phyloP scores from a whole-genome alignment of 108 stramenopile species.

The Skeletonema costatum region DNA sequence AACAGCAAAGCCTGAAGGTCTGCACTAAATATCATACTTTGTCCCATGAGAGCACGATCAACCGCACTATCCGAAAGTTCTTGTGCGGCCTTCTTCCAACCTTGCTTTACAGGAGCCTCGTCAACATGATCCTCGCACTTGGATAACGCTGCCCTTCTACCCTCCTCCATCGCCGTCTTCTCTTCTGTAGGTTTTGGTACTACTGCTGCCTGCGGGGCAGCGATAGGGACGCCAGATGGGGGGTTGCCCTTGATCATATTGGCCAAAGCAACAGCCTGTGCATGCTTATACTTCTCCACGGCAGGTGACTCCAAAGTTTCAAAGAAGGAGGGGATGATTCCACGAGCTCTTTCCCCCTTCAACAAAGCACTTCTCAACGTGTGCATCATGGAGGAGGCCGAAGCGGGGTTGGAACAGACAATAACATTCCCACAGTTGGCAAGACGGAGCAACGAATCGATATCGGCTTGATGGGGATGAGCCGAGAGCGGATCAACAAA shows the following conservation, averaged over 20 bases:
- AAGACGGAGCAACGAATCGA: slow-evolving; percentile 43
- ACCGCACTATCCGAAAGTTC: neutral
- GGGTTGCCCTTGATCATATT: neutral
- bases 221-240: neutral
- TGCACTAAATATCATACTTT: neutral
- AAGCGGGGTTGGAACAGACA: slow-evolving; percentile 29
- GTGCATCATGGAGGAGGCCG: slow-evolving; percentile 19
- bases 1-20: too few relatives aligned
- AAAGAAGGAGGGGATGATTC: slow-evolving; percentile 27
- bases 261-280: slow-evolving; percentile 9
- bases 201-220: neutral
- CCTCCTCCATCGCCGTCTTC: neutral
- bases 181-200: neutral
- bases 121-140: too few relatives aligned
- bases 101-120: too few relatives aligned
- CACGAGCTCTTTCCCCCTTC: neutral
- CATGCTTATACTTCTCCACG: slow-evolving; percentile 7
- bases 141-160: too few relatives aligned
- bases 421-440: slow-evolving; percentile 31
- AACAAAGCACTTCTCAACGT: slow-evolving; percentile 2
- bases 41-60: neutral
- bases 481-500: slow-evolving; percentile 40
- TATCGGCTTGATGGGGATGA: slow-evolving; percentile 44
- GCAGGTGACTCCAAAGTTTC: slow-evolving; percentile 26
- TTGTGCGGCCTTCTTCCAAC: neutral